A percentile compares a stretch with the other conserved stretches of the same genome.
Evolutionary conservation across 768 basidiomycete genomes (phyloP).

Genomic region (Lactifluus subvellereus): DNA sequence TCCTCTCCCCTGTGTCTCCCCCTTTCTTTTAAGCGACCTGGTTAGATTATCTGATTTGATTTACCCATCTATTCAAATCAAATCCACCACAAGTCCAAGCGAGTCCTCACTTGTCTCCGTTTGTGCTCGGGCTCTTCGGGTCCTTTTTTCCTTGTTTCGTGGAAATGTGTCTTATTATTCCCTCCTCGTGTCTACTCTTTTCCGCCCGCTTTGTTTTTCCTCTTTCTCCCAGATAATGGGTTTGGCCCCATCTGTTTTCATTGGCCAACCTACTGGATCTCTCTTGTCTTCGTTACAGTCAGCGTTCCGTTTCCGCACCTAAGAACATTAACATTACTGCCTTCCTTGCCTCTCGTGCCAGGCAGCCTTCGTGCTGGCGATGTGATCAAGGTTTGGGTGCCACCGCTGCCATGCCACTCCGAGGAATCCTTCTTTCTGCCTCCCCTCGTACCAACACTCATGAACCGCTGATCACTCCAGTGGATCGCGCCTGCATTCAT

Average conservation of each 20-base stretch:
- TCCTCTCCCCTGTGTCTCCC: slow-evolving; percentile 6
- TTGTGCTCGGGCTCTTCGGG: not conserved
- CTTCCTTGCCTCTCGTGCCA: slow-evolving; percentile 7
- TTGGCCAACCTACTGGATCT: slow-evolving; percentile 4
- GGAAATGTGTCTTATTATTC: slow-evolving; percentile 12
- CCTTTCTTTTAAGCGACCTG: not conserved
- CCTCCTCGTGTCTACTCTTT: slow-evolving; percentile 9
- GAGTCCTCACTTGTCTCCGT: slow-evolving; percentile 11
- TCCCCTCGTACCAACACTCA: slow-evolving; percentile 6
- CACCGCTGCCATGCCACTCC: slow-evolving; percentile 11
- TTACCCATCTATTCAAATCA: not conserved
- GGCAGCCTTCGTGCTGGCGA: slow-evolving; percentile 12
- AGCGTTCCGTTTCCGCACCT: slow-evolving; percentile 8
- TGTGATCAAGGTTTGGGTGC: slow-evolving; percentile 18
- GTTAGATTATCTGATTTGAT: not conserved
- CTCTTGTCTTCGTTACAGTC: slow-evolving; percentile 12
- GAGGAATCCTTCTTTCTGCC: not conserved
- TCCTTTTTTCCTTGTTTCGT: not conserved
- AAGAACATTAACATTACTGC: slow-evolving; percentile 2
- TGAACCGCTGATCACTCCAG: slow-evolving; percentile 14
- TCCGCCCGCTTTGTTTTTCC: slow-evolving; percentile 3
- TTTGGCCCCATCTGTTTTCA: not conserved
- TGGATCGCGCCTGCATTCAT: slow-evolving; percentile 8
- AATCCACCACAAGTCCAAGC: not conserved
- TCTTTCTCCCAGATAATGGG: slow-evolving; percentile 6